These are phyloP conservation scores for Trapa bicornis DNA, from an alignment of 345 rosid species.

Conservation along the genomic window DNA sequence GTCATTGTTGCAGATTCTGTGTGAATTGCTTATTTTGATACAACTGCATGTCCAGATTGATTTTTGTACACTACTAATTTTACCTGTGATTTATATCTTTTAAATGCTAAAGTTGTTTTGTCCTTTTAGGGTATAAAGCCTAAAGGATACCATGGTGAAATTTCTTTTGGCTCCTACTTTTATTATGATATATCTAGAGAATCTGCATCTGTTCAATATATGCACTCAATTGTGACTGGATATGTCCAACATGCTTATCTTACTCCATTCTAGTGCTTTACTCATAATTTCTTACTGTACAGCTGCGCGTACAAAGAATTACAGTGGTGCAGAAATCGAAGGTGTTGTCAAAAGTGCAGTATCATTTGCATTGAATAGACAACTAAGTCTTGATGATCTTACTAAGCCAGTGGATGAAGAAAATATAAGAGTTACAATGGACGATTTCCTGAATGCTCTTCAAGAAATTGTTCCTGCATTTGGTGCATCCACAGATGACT, in stretches of 20 bases:
- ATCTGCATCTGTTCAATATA: neutral
- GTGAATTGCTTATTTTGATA: neutral
- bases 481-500: slow-evolving; percentile 96
- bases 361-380: slow-evolving; percentile 92
- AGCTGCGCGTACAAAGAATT: slow-evolving; percentile 98
- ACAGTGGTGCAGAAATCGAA: slow-evolving; percentile 98
- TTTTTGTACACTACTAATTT: neutral
- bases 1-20: slow-evolving; percentile 7
- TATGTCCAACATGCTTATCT: neutral
- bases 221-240: neutral
- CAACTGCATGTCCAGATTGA: neutral
- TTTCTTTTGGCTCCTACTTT: neutral
- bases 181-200: neutral
- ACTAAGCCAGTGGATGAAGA: slow-evolving; percentile 97
- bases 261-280: neutral
- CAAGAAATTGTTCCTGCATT: slow-evolving; percentile 80
- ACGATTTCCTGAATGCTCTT: slow-evolving; percentile 75
- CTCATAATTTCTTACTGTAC: slow-evolving; percentile 10
- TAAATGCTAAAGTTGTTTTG: neutral
- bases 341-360: slow-evolving; percentile 99
- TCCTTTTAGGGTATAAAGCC: neutral
- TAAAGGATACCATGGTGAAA: neutral
- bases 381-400: slow-evolving; percentile 85
- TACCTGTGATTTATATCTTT: neutral
- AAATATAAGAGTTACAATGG: slow-evolving; percentile 86